Evolutionary conservation across 768 basidiomycete genomes (phyloP).

Genomic region (Suillus weaverae): DNA sequence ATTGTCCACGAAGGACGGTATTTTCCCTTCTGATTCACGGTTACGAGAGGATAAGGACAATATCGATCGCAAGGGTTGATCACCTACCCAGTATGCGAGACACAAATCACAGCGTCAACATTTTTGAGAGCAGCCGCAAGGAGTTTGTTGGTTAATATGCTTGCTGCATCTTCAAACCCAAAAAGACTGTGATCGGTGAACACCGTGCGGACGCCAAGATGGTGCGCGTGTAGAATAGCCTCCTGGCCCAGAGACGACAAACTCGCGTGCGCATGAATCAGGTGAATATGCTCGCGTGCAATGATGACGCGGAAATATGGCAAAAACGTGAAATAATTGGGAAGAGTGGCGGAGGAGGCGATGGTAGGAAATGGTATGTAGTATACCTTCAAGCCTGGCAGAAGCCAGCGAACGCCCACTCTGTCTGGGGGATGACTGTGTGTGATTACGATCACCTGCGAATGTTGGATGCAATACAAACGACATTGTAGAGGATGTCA

Average conservation of each 20-base stretch:
- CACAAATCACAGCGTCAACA: slow-evolving; percentile 93
- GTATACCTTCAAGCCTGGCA: slow-evolving; percentile 89
- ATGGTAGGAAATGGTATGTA: slow-evolving; percentile 89
- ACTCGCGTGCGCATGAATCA: slow-evolving; percentile 91
- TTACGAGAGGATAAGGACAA: slow-evolving; percentile 4
- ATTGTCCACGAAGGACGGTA: slow-evolving; percentile 82
- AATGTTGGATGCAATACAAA: not conserved
- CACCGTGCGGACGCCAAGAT: slow-evolving; percentile 85
- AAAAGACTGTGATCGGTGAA: slow-evolving; percentile 98
- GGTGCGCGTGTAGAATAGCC: slow-evolving; percentile 84
- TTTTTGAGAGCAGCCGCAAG: slow-evolving; percentile 83
- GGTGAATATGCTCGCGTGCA: slow-evolving; percentile 78
- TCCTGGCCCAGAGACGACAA: slow-evolving; percentile 92
- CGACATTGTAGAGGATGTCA: not conserved
- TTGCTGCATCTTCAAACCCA: slow-evolving; percentile 95
- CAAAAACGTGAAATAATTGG: slow-evolving; percentile 89
- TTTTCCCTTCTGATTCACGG: slow-evolving; percentile 80
- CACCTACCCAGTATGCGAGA: slow-evolving; percentile 91
- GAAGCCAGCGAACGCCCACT: slow-evolving; percentile 86
- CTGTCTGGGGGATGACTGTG: slow-evolving; percentile 87
- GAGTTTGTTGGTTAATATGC: slow-evolving; percentile 96
- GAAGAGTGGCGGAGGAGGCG: slow-evolving; percentile 89
- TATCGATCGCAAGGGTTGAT: not conserved
- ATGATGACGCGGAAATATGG: slow-evolving; percentile 91
- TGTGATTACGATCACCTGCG: slow-evolving; percentile 89